Base-by-base conservation (phyloP, 1,139 yeast species). In the Geotrichum phurueaensis region DNA sequence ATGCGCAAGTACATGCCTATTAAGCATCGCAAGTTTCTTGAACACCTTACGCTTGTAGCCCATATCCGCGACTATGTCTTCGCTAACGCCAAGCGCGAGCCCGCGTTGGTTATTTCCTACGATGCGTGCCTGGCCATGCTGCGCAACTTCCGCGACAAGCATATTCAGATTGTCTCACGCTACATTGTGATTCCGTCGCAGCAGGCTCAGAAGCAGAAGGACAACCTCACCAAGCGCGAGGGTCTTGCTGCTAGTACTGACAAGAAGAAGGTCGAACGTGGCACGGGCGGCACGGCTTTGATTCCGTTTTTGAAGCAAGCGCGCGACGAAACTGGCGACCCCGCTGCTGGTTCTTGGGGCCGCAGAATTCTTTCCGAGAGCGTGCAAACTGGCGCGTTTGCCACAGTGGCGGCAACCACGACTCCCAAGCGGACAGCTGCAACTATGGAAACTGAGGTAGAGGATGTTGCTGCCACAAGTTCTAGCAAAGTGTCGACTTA, bases 281-380 rank as follows among this genome's bases (percentile, higher is more conserved):
- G 98, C 10, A 92, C 98, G 0, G 98, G 98, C 18, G 97, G 98
- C 51, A 92, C 97, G 0, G 86, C 96, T 0, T 79, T 92, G 68
- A 82, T 92, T 64, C 97, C 97, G 36, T 92, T 92, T 76, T 81
- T 92, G 70, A 91, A 91, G 73, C 97, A 92, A 73, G 92, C 97
- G 66, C 84, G 98, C 72, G 97, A 92, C 75, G 98, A 92, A 73
- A 92, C 96, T 10, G 96, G 96, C 51, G 94, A 87, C 68, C 84
- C 91, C 7, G 96, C 96, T 29, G 96, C 96, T 48, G 94, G 96
- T 62, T 81, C 78, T 58, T 89, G 96, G 97, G 96, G 96, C 73
- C 83, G 84, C 69, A 79, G 94, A 64, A 78, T 89, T 51, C 80
- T 89, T 63, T 82, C 87, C 58, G 86, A 84, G 39, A 23, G 31